These are phyloP conservation scores for Detonula confervacea DNA, from an alignment of 352 stramenopile genomes.

Conservation along the genomic window DNA sequence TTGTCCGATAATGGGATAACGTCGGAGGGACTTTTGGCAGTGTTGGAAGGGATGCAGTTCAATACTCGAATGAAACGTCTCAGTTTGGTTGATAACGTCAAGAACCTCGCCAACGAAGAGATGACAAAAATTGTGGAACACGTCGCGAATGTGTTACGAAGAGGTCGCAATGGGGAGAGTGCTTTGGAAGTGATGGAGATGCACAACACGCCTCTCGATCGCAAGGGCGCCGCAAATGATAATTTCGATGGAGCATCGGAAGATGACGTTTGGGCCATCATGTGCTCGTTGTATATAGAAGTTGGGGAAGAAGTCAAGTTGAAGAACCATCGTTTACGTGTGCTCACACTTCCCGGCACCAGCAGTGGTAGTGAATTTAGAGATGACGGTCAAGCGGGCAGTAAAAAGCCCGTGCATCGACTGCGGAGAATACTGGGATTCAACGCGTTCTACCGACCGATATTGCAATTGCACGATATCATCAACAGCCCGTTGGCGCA, in stretches of 20 bases:
- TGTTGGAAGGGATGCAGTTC: constrained; percentile 7
- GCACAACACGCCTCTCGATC: not conserved
- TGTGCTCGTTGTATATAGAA: constrained; percentile 5
- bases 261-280: not conserved
- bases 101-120: not conserved
- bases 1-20: constrained; percentile 28
- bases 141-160: constrained; percentile 1
- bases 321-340: constrained; percentile 21
- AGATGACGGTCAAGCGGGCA: not conserved
- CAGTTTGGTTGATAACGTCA: not conserved
- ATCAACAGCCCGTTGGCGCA: not conserved
- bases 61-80: constrained; percentile 13
- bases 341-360: constrained; percentile 24
- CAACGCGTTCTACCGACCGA: constrained; percentile 42
- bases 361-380: not conserved
- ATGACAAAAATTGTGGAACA: not conserved
- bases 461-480: constrained; percentile 36
- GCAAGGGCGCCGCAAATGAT: not conserved
- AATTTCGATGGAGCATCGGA: constrained; percentile 6
- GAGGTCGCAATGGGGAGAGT: not conserved
- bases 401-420: not conserved
- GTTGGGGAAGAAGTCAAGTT: not conserved
- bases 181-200: constrained; percentile 36
- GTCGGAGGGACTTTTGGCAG: not conserved
- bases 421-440: constrained; percentile 20